Evolutionary conservation across 2,329 filamentous ascomycete genomes (phyloP).

Genomic region (Fusarium virguliforme): DNA sequence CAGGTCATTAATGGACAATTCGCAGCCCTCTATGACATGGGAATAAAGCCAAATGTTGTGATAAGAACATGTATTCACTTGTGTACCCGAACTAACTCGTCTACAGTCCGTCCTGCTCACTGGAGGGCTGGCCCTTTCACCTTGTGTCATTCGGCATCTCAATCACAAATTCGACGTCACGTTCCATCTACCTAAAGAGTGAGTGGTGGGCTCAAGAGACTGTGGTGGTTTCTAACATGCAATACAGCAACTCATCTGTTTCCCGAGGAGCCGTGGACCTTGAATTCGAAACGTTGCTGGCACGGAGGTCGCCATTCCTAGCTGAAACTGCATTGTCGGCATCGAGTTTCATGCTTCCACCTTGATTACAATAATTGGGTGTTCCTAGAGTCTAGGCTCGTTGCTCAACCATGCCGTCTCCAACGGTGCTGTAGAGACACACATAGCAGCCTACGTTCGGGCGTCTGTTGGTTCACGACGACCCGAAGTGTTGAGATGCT

Average conservation of each 20-base stretch:
- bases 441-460: too few relatives aligned
- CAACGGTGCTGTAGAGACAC: too few relatives aligned
- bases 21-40: background rate
- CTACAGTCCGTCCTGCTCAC: background rate
- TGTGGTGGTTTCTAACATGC: background rate
- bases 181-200: background rate
- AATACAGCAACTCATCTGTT: background rate
- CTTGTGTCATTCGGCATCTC: background rate
- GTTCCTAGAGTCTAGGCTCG: too few relatives aligned
- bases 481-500: too few relatives aligned
- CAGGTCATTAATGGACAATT: background rate
- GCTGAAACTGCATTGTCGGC: background rate
- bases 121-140: background rate
- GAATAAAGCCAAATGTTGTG: constrained; percentile 4
- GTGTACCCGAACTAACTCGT: background rate
- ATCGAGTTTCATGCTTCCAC: too few relatives aligned
- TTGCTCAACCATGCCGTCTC: too few relatives aligned
- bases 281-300: background rate
- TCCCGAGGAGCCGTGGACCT: background rate
- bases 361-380: too few relatives aligned
- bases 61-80: background rate
- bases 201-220: background rate
- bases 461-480: too few relatives aligned
- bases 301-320: background rate
- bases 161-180: background rate